Evolutionary conservation across 2,329 filamentous ascomycete genomes (phyloP).

Genomic region (Claviceps sp.): DNA sequence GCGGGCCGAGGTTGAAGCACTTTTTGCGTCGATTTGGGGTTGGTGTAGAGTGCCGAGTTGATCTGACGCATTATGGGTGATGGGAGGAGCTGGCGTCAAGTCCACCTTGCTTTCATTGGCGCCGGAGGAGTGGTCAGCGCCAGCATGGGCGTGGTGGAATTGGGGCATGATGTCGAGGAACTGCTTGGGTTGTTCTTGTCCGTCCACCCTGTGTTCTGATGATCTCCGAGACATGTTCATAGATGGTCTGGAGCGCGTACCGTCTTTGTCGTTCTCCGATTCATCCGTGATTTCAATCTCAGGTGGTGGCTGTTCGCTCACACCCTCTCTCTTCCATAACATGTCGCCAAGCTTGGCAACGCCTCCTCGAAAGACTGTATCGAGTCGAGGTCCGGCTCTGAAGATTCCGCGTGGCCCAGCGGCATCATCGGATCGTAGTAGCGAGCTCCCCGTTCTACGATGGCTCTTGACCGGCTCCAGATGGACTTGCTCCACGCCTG

Average conservation of each 20-base stretch:
- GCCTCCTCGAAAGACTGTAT: conserved; percentile 51
- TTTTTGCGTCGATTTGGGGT: conserved; percentile 33
- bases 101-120: conserved; percentile 8
- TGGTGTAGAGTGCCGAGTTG: conserved; percentile 36
- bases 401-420: conserved; percentile 50
- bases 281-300: conserved; percentile 33
- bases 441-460: conserved; percentile 35
- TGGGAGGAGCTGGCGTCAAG: conserved; percentile 4
- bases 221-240: conserved; percentile 21
- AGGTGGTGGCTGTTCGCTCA: conserved; percentile 17
- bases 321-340: conserved; percentile 39
- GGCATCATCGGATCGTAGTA: conserved; percentile 22
- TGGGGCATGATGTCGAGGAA: conserved; percentile 40
- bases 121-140: conserved; percentile 10
- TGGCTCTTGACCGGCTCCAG: conserved; percentile 19
- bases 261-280: conserved; percentile 30
- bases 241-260: conserved; percentile 25
- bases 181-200: conserved; percentile 23
- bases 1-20: conserved; percentile 23
- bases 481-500: conserved; percentile 16
- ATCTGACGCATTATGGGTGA: conserved; percentile 22
- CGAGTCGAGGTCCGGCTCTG: conserved; percentile 56
- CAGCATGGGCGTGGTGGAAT: conserved; percentile 26
- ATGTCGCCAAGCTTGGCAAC: conserved; percentile 44
- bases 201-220: conserved; percentile 18